These are phyloP conservation scores for Dichomitus squalens DNA, from an alignment of 1,284 basidiomycete species.

Conservation along the genomic window DNA sequence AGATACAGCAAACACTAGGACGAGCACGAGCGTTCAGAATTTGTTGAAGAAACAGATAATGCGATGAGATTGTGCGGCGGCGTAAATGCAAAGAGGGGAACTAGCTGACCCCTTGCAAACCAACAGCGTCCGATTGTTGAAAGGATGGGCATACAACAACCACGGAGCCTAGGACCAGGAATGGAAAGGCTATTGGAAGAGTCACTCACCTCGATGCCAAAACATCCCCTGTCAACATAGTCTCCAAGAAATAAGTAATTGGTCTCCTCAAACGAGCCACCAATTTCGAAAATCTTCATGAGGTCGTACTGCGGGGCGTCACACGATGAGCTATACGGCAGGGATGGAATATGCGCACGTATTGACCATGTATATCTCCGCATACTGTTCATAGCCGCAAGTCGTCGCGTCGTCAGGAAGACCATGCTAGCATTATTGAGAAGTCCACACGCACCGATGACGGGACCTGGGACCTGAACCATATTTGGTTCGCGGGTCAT, in stretches of 20 bases:
- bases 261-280: constrained; percentile 86
- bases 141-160: not conserved
- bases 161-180: not conserved
- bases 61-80: no score
- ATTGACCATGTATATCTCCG: constrained; percentile 99
- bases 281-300: constrained; percentile 98
- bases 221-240: constrained; percentile 97
- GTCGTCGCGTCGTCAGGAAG: not conserved
- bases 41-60: not conserved
- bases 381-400: constrained; percentile 60
- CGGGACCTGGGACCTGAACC: constrained; percentile 86
- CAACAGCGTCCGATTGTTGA: no score
- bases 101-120: no score
- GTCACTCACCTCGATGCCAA: constrained; percentile 84
- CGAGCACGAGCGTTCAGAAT: not conserved
- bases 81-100: no score
- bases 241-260: constrained; percentile 97
- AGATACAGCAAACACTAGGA: constrained; percentile 29
- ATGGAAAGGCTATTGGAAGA: constrained; percentile 9
- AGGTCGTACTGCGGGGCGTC: constrained; percentile 73
- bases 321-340: constrained; percentile 1
- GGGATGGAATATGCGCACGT: constrained; percentile 59
- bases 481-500: constrained; percentile 86
- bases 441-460: constrained; percentile 74
- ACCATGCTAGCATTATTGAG: not conserved